Evolutionary conservation across 345 rosid species (phyloP).

Genomic region (Lepidium africanum): DNA sequence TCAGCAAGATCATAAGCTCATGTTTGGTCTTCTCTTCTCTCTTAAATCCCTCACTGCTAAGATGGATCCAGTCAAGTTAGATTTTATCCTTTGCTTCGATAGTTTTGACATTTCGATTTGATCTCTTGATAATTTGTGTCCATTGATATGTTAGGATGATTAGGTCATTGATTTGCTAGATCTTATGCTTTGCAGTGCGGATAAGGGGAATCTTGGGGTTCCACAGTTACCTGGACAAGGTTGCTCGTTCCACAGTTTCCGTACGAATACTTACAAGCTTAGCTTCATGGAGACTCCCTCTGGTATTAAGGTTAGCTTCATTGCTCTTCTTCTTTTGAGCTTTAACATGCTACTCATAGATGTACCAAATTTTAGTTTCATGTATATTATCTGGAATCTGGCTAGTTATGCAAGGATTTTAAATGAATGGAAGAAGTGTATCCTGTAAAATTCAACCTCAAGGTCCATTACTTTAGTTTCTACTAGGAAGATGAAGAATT

Average conservation of each 20-base stretch:
- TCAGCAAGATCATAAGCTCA: constrained; percentile 92
- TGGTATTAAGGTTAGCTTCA: constrained; percentile 65
- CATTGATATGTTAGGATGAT: background rate
- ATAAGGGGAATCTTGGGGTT: constrained; percentile 78
- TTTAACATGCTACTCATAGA: background rate
- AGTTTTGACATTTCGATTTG: background rate
- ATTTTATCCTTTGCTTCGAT: background rate
- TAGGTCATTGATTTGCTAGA: background rate
- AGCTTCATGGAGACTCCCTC: constrained; percentile 98
- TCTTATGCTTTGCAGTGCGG: constrained; percentile 33
- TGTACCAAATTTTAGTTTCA: background rate
- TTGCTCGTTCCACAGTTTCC: constrained; percentile 89
- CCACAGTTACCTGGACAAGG: constrained; percentile 95
- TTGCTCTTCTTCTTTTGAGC: background rate
- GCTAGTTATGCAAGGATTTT: background rate
- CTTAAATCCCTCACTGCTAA: constrained; percentile 94
- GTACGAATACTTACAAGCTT: constrained; percentile 85
- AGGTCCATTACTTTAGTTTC: background rate
- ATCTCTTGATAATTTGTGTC: background rate
- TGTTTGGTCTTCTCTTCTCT: constrained; percentile 97
- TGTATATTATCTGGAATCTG: background rate
- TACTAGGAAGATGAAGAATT: background rate
- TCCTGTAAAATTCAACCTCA: background rate
- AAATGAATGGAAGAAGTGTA: background rate
- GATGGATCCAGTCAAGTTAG: constrained; percentile 83